Evolutionary conservation across 306 rosid species (phyloP).

Genomic region (Vigna radiata): DNA sequence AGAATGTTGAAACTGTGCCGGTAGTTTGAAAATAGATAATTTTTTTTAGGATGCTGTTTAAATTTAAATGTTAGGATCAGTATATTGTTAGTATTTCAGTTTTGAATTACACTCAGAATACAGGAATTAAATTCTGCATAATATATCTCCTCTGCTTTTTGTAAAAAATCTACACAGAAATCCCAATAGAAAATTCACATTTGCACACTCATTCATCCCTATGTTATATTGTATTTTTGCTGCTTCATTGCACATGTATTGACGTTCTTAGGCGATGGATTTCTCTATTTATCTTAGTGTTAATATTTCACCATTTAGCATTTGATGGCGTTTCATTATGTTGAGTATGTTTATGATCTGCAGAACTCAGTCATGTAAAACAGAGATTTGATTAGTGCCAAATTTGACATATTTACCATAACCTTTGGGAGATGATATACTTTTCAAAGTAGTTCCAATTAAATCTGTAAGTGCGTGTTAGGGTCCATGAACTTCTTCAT

Average conservation of each 20-base stretch:
- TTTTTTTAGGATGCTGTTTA: background rate
- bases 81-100: background rate
- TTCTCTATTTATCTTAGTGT: slow-evolving; percentile 31
- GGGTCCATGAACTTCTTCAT: too few species aligned
- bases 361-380: background rate
- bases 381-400: slow-evolving; percentile 2
- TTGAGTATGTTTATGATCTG: background rate
- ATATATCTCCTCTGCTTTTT: too few species aligned
- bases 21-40: background rate
- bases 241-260: slow-evolving; percentile 23
- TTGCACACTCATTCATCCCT: slow-evolving; percentile 3
- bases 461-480: background rate
- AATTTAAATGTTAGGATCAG: background rate
- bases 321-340: background rate
- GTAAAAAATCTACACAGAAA: too few species aligned
- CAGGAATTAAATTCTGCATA: background rate
- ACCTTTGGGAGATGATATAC: background rate
- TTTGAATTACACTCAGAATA: background rate
- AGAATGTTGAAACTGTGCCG: background rate
- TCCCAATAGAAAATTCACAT: background rate
- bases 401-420: slow-evolving; percentile 32
- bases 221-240: background rate
- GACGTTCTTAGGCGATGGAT: background rate
- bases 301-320: background rate
- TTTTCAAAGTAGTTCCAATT: background rate